phyloP scores from a whole-genome alignment of 2,329 filamentous ascomycete species.

The Neonectria ditissima region DNA sequence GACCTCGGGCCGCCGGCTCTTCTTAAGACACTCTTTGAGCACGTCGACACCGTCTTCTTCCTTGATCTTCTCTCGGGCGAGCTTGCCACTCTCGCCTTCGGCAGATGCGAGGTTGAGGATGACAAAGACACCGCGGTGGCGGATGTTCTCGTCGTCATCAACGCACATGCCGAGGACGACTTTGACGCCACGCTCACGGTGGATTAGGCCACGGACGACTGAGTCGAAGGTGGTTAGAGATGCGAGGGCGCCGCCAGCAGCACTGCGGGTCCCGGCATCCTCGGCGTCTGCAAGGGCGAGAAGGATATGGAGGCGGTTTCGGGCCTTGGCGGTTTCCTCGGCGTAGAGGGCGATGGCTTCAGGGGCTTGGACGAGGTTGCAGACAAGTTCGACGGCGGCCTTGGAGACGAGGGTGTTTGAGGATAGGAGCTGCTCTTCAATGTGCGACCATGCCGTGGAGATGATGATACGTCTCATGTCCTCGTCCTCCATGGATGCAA shows the following conservation, averaged over 20 bases:
- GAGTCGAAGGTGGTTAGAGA: conserved; percentile 83
- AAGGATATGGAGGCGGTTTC: conserved; percentile 82
- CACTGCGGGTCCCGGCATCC: conserved; percentile 81
- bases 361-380: conserved; percentile 83
- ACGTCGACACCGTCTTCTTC: conserved; percentile 73
- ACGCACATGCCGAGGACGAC: conserved; percentile 84
- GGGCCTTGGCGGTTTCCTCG: conserved; percentile 73
- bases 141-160: conserved; percentile 76
- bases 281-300: conserved; percentile 90
- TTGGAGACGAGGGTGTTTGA: conserved; percentile 81
- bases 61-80: conserved; percentile 70
- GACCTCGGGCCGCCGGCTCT: conserved; percentile 75
- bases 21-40: conserved; percentile 77
- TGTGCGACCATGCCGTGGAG: conserved; percentile 75
- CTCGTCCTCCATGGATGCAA: conserved; percentile 82
- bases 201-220: conserved; percentile 77
- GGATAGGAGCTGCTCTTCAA: conserved; percentile 87
- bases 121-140: conserved; percentile 80
- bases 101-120: conserved; percentile 78
- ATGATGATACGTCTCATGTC: conserved; percentile 77
- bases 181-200: conserved; percentile 77
- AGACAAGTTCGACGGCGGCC: conserved; percentile 88
- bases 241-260: conserved; percentile 89
- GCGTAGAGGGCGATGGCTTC: conserved; percentile 77
- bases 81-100: conserved; percentile 73